phyloP scores from a whole-genome alignment of 192 early-diverging fungal species.

The Chytriomyces confervae region DNA sequence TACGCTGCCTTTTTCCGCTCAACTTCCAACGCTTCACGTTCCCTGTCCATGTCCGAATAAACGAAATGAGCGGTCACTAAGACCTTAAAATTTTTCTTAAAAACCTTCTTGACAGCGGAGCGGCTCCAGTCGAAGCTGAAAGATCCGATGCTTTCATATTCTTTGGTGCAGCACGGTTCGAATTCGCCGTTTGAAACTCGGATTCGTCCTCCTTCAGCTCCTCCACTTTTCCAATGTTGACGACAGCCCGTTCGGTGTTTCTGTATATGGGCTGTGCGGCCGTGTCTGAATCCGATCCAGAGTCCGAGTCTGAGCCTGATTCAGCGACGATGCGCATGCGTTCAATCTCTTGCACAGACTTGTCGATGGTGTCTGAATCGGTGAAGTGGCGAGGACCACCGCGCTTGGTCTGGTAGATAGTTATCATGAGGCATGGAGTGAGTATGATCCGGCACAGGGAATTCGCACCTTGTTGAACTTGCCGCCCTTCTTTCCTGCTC shows the following conservation, averaged over 20 bases:
- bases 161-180: constrained; percentile 40
- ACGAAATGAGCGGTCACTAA: constrained; percentile 19
- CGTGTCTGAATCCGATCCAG: background rate
- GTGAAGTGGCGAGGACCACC: constrained; percentile 28
- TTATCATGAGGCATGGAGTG: background rate
- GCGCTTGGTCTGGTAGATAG: constrained; percentile 24
- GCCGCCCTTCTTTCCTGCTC: background rate
- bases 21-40: constrained; percentile 56
- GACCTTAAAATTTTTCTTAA: background rate
- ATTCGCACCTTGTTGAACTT: constrained; percentile 41
- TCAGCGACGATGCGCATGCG: background rate
- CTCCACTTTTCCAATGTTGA: constrained; percentile 30
- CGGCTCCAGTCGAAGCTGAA: background rate
- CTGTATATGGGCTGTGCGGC: constrained; percentile 1
- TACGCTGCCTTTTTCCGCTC: background rate
- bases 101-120: background rate
- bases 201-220: constrained; percentile 32
- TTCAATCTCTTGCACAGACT: background rate
- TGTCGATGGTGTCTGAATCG: background rate
- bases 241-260: constrained; percentile 1
- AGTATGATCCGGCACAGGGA: no score
- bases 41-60: constrained; percentile 50
- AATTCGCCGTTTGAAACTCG: constrained; percentile 43
- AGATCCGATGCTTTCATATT: constrained; percentile 49
- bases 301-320: background rate